Conservation (phyloP, 1,284 basidiomycete species). For the Ustilago shanxiensis region DNA sequence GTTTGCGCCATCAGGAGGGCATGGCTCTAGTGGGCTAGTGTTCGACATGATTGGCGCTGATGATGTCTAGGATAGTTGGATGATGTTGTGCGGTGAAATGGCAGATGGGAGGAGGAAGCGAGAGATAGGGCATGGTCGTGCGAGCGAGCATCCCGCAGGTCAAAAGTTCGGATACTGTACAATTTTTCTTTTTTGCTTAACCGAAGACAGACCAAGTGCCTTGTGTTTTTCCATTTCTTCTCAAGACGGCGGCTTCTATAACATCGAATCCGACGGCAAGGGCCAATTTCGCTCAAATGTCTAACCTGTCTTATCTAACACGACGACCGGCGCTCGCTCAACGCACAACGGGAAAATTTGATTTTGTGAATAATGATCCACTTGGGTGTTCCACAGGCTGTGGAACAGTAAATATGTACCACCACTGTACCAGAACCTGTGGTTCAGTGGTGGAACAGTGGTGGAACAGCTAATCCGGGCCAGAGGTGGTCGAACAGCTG, state of each 20-base stretch:
- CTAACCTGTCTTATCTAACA: neutral
- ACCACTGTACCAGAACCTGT: no score
- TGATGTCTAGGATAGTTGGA: neutral
- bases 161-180: neutral
- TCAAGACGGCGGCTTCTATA: neutral
- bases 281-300: neutral
- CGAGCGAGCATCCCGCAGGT: neutral
- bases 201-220: neutral
- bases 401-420: no score
- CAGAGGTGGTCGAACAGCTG: no score
- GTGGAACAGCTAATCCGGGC: no score
- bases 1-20: constrained; percentile 38
- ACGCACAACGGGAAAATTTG: no score
- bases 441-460: no score
- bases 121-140: neutral
- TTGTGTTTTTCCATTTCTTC: neutral
- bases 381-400: no score
- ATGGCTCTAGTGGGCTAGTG: constrained; percentile 41
- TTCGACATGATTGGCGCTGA: constrained; percentile 30
- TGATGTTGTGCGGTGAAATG: neutral
- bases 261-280: neutral
- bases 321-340: no score
- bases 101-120: neutral
- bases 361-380: no score
- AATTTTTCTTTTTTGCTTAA: neutral